Evolutionary conservation across 1,284 basidiomycete genomes (phyloP), one percentile per base, ranked within the genome.

Genomic region (Sporisorium iseilematis-ciliati): DNA sequence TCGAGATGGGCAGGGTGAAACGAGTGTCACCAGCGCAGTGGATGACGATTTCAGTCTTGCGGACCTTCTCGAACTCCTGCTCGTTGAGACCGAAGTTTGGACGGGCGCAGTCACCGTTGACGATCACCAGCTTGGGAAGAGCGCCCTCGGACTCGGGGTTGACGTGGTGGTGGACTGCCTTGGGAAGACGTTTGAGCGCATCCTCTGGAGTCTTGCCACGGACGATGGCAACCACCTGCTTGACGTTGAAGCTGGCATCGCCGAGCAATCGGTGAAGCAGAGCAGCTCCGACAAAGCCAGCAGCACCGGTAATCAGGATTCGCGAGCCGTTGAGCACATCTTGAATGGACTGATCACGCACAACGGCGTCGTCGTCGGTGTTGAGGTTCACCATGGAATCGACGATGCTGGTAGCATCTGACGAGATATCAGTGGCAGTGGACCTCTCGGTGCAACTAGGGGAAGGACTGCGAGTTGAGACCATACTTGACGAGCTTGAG

Each of bases 41-140:
- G 45, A 76, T 76, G 57, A 76, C 73, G 48, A 73, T 76, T 31
- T 76, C 70, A 46, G 73, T 69, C 62, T 73, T 68, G 55, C 65
- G 60, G 18, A 73, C 73, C 42, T 65, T 60, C 46, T 71, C 67
- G 45, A 72, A 67, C 0, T 66, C 64, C 7, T 67, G 41, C 41
- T 64, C 69, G 52, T 64, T 46, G 31, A 76, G 46, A n/a, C 68
- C 73, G 43, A 76, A 72, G 48, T 72, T 67, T 33, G 73, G 68
- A 29, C 62, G 54, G 11, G 65, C 65, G 41, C 73, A 76, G 52
- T 76, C 73, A 33, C 73, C 73, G 38, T 64, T 76, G 58, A 76
- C 61, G 4, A 76, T 25, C 16, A 76, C 69, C 14, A 76, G 57
- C 50, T 73, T 71, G 57, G 73, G 61, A 1, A 64, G 49, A 21